Percentiles rank a stretch among this genome's conserved stretches.
These are phyloP conservation scores for Castanospermum australe DNA, from an alignment of 306 rosid species.

Conservation along the genomic window DNA sequence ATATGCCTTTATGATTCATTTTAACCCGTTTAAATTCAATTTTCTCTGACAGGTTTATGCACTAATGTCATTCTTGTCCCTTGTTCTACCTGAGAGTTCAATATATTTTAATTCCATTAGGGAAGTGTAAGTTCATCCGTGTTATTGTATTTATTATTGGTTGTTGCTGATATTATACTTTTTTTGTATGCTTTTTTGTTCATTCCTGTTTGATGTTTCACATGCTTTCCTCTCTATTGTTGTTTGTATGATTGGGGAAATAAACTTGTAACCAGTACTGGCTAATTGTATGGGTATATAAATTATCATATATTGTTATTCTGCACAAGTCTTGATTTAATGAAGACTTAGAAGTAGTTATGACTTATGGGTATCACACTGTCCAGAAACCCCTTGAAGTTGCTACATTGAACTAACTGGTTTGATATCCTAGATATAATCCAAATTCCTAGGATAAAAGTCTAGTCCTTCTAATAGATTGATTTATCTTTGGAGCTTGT, in stretches of 20 bases:
- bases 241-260: background rate
- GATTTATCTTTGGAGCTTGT: background rate
- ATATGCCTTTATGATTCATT: slow-evolving; percentile 14
- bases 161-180: slow-evolving; percentile 19
- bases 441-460: background rate
- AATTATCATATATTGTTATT: background rate
- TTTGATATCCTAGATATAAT: background rate
- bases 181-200: background rate
- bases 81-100: slow-evolving; percentile 65
- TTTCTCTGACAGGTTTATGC: slow-evolving; percentile 79
- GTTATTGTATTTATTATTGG: background rate
- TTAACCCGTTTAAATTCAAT: background rate
- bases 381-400: slow-evolving; percentile 2
- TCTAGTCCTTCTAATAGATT: background rate
- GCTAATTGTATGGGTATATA: background rate
- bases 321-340: background rate
- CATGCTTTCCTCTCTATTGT: background rate
- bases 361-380: background rate
- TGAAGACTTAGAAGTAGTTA: slow-evolving; percentile 1
- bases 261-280: background rate
- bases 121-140: slow-evolving; percentile 82
- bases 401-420: background rate
- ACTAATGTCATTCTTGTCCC: slow-evolving; percentile 89
- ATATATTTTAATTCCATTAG: slow-evolving; percentile 88
- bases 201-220: background rate